Evolutionary conservation across 2,329 filamentous ascomycete genomes (phyloP).

Genomic region (Botrytis aclada): DNA sequence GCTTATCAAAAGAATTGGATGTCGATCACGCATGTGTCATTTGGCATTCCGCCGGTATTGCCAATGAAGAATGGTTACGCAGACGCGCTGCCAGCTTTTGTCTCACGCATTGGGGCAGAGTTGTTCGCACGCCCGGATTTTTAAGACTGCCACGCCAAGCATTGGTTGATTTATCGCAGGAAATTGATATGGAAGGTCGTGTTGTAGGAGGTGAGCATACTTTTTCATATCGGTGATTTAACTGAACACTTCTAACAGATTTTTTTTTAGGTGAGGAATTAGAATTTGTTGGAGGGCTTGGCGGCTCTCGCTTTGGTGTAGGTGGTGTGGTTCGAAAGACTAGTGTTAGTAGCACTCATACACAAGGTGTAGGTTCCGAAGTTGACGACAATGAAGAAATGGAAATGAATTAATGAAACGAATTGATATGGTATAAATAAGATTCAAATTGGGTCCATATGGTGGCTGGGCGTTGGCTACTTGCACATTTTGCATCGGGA

Average conservation of each 20-base stretch:
- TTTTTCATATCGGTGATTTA: conserved; percentile 17
- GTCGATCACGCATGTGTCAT: conserved; percentile 93
- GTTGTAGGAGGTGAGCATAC: conserved; percentile 82
- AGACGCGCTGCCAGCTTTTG: conserved; percentile 85
- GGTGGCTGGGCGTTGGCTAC: conserved; percentile 7
- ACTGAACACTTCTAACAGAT: conserved; percentile 26
- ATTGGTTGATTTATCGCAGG: conserved; percentile 87
- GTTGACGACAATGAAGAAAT: conserved; percentile 61
- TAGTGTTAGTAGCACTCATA: conserved; percentile 58
- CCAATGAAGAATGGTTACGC: conserved; percentile 90
- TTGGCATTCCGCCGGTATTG: conserved; percentile 89
- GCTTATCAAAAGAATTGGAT: conserved; percentile 85
- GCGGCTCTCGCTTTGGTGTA: conserved; percentile 48
- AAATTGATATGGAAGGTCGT: conserved; percentile 88
- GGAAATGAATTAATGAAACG: conserved; percentile 46
- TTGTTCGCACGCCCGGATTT: conserved; percentile 88
- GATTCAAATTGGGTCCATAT: conserved; percentile 3
- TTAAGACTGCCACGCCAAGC: conserved; percentile 72
- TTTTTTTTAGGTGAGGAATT: conserved; percentile 39
- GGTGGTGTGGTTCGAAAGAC: conserved; percentile 52
- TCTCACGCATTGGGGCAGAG: conserved; percentile 88
- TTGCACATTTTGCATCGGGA: conserved; percentile 8
- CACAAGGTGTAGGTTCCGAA: conserved; percentile 51
- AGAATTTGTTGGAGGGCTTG: conserved; percentile 47
- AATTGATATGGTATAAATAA: conserved; percentile 11